Conservation (phyloP, 2,329 filamentous ascomycete species). For the Nigrograna mackinnonii region DNA sequence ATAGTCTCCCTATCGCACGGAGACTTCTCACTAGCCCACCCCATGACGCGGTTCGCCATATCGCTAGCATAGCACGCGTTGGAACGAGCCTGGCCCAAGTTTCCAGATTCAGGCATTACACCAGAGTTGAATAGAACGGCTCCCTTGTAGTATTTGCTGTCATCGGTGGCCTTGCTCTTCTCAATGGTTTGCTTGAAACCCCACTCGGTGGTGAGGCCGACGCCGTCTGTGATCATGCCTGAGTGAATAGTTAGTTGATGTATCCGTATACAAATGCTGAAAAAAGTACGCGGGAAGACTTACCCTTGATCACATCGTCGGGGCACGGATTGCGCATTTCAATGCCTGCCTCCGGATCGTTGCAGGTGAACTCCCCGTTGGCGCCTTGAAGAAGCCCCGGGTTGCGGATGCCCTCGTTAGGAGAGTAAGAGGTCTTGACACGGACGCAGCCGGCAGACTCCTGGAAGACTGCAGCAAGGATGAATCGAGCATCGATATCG, state of each 20-base stretch:
- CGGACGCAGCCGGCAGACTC: conserved; percentile 48
- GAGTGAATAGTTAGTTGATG: no score
- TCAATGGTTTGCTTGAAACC: conserved; percentile 43
- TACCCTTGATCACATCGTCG: neutral
- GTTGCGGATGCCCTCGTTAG: conserved; percentile 33
- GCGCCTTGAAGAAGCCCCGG: neutral
- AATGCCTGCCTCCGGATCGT: conserved; percentile 30
- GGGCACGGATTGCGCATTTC: no score
- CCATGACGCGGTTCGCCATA: conserved; percentile 52
- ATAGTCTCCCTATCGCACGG: no score
- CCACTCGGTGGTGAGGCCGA: conserved; percentile 14
- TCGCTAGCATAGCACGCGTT: conserved; percentile 57
- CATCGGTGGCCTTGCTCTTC: conserved; percentile 24
- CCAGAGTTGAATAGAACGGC: conserved; percentile 49
- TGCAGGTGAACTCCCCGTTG: conserved; percentile 27
- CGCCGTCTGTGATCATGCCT: neutral
- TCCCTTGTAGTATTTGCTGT: conserved; percentile 44
- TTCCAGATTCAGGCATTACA: neutral
- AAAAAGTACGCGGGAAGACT: no score
- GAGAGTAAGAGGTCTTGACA: conserved; percentile 34
- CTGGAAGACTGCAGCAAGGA: conserved; percentile 45
- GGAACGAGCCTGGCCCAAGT: conserved; percentile 26
- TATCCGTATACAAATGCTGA: no score
- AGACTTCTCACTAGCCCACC: conserved; percentile 43
- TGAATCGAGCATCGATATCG: conserved; percentile 41